Conservation (phyloP, 805 yeast species). For the Cyberlindnera japonica region DNA sequence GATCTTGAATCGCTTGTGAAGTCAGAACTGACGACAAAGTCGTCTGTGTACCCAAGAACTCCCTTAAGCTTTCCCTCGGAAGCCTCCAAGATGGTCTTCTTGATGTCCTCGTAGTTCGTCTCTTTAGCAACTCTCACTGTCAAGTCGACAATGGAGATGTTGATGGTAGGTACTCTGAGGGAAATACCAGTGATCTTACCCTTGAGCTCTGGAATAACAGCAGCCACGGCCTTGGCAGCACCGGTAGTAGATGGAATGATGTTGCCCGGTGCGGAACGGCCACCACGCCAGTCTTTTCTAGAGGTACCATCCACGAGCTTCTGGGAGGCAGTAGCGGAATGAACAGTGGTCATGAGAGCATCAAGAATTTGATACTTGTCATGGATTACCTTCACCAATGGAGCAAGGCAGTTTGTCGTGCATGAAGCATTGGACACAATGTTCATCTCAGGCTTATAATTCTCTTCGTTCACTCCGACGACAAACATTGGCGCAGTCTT, state of each 20-base stretch:
- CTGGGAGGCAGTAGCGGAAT: slow-evolving; percentile 69
- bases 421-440: slow-evolving; percentile 70
- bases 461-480: slow-evolving; percentile 63
- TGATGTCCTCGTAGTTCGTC: slow-evolving; percentile 62
- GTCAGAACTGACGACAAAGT: slow-evolving; percentile 66
- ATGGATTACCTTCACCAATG: slow-evolving; percentile 65
- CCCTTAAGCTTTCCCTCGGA: slow-evolving; percentile 60
- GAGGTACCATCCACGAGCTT: slow-evolving; percentile 76
- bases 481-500: slow-evolving; percentile 72
- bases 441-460: slow-evolving; percentile 52
- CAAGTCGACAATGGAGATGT: slow-evolving; percentile 69
- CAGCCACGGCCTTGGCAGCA: slow-evolving; percentile 77
- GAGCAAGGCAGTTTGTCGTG: slow-evolving; percentile 74
- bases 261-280: slow-evolving; percentile 74
- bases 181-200: slow-evolving; percentile 75
- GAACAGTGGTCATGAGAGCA: slow-evolving; percentile 74
- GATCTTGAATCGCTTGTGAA: slow-evolving; percentile 61
- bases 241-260: slow-evolving; percentile 74
- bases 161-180: slow-evolving; percentile 70
- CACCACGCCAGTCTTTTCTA: slow-evolving; percentile 80
- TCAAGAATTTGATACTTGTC: slow-evolving; percentile 66
- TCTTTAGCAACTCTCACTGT: slow-evolving; percentile 58
- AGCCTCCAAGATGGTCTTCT: slow-evolving; percentile 54
- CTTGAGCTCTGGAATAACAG: slow-evolving; percentile 66
- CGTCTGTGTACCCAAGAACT: slow-evolving; percentile 66